Base-by-base conservation (phyloP, 176 grass and related monocot species). In the Miscanthus lutarioriparius region DNA sequence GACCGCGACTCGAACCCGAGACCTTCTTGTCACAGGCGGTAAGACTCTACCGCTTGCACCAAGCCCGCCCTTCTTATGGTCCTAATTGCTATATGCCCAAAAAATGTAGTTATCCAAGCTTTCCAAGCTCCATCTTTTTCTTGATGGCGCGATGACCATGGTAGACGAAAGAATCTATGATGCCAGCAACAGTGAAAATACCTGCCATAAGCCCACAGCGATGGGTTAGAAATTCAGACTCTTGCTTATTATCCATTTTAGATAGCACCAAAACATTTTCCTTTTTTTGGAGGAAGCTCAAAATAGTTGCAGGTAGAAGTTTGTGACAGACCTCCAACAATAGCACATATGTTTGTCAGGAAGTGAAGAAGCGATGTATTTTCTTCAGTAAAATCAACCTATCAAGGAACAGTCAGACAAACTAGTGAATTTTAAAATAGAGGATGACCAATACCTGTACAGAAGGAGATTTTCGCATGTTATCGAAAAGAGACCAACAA, bases 311-410 rank as follows among this genome's bases (percentile, higher is more conserved):
- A 17, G 33, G n/a, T 41, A 54, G 5, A 40, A 56, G 32, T 7
- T 77, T 77, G 54, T 48, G 10, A 73, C 87, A 63, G 23, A 98
- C 96, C 96, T 96, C 96, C 96, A 39, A 99, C 84, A 53, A 99
- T 99, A 25, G 96, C 96, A 67, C 93, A 99, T 64, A 94, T 89
- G 64, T 96, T 99, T 69, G 96, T 99, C 81, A 99, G 80, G 79
- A 99, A 93, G 83, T 99, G 96, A 83, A 99, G 90, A 19, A 99
- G 90, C 5, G 96, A 96, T 61, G 91, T 90, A 74, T 94, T 96
- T 79, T 94, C 93, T 88, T 99, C 96, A 17, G 96, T 96, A 78
- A 96, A 99, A 77, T 90, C 87, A 81, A 99, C 96, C 96, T 98
- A 89, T 56, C 53, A 87, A 76, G 67, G 19, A 70, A 39, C 32